These are phyloP conservation scores for Zymoseptoria tritici DNA, from an alignment of 2,329 filamentous ascomycete species.

Conservation along the genomic window DNA sequence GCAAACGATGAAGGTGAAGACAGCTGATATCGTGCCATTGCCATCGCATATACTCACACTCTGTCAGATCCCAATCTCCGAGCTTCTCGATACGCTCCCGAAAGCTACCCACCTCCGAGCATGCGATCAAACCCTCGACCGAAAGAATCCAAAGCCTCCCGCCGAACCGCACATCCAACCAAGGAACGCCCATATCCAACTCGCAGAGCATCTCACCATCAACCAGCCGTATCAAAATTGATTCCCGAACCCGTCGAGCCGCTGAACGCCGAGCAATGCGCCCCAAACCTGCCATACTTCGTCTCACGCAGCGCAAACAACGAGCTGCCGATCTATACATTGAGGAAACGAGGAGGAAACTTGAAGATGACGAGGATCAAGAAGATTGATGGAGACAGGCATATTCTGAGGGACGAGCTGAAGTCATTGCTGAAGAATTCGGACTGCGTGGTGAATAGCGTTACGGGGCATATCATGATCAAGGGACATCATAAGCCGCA, in stretches of 20 bases:
- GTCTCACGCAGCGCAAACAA: conserved; percentile 63
- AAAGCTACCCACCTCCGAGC: conserved; percentile 26
- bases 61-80: conserved; percentile 27
- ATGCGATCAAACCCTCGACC: conserved; percentile 30
- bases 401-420: conserved; percentile 58
- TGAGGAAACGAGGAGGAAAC: conserved; percentile 67
- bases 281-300: conserved; percentile 55
- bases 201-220: conserved; percentile 21
- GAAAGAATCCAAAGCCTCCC: conserved; percentile 30
- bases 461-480: conserved; percentile 67
- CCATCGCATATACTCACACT: neutral
- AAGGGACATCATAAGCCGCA: conserved; percentile 39
- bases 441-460: conserved; percentile 49
- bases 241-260: conserved; percentile 20
- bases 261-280: conserved; percentile 26
- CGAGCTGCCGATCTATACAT: conserved; percentile 70
- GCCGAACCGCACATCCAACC: conserved; percentile 27
- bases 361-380: conserved; percentile 66
- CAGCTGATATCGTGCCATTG: neutral
- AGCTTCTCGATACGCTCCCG: conserved; percentile 27
- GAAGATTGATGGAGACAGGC: conserved; percentile 68
- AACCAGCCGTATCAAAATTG: conserved; percentile 14
- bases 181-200: conserved; percentile 29
- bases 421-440: conserved; percentile 46
- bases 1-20: conserved; percentile 20